Evolutionary conservation across 202 grass and related monocot species (phyloP), one percentile per base, ranked within the genome.

Genomic region (Panicum hallii): DNA sequence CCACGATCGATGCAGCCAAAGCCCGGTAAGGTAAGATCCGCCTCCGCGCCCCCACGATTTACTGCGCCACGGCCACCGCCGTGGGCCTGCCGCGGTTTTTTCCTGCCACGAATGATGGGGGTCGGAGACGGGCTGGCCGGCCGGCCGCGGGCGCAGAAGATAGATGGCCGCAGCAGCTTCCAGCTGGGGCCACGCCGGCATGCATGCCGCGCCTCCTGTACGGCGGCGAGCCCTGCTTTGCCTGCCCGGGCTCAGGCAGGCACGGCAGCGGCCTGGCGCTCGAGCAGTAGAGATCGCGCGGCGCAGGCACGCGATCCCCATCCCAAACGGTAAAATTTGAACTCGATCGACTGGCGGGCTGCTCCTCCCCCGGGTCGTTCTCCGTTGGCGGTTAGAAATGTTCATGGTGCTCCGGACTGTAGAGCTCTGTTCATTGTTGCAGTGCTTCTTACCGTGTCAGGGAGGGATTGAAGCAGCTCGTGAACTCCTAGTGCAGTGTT

Each of bases 41-140:
- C 15, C 1, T 13, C 44, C 36, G 36, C 22, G 7, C 28, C 49
- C 36, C 26, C 79, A 44, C 66, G 66, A 58, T 81, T 70, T 71
- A 81, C 79, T 81, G 79, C 79, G 30, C 23, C 57, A 63, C 20
- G n/a, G 4, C 14, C 46, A 10, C 19, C 4, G 28, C 9, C 9
- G 54, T 22, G 53, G 34, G 43, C 56, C 44, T 19, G 70, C 70
- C 46, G 70, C 45, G 70, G 9, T 77, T 58, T 84, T 88, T 78
- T 26, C 83, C 57, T 44, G 73, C 36, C 41, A 41, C 30, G 32
- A 83, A 86, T 83, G 88, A 90, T 90, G 79, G 66, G 50, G 56
- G 78, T 36, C 3, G 78, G 72, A 55, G 54, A 77, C 36, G 45
- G 19, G 32, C 36, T 6, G 69, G 69, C 22, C 23, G 9, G n/a